These are phyloP conservation scores for Margaritispora aquatica DNA, from an alignment of 495 filamentous ascomycete genomes.

Conservation along the genomic window DNA sequence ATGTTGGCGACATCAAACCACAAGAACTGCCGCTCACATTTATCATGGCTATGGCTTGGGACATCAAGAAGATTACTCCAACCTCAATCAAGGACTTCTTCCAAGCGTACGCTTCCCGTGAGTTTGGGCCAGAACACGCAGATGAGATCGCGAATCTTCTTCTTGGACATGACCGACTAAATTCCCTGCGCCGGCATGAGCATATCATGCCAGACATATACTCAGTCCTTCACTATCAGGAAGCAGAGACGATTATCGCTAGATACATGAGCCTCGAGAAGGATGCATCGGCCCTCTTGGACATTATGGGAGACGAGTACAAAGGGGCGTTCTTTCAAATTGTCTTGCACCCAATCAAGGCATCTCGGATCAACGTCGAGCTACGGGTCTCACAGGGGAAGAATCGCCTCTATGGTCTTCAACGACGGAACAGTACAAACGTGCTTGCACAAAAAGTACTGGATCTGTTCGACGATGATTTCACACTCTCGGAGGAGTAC, in stretches of 20 bases:
- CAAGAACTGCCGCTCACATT: conserved; percentile 59
- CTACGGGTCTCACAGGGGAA: conserved; percentile 53
- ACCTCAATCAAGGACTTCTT: conserved; percentile 52
- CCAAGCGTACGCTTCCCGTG: conserved; percentile 47
- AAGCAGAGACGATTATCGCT: conserved; percentile 56
- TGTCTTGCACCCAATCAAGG: conserved; percentile 58
- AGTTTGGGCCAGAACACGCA: conserved; percentile 48
- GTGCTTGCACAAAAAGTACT: conserved; percentile 34
- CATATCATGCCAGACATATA: conserved; percentile 56
- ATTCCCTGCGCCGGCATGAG: conserved; percentile 61
- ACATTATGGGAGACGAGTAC: conserved; percentile 36
- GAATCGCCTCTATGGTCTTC: conserved; percentile 63
- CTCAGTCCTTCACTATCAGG: conserved; percentile 62
- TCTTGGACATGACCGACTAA: conserved; percentile 53
- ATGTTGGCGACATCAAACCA: conserved; percentile 69
- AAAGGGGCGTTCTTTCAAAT: conserved; percentile 63
- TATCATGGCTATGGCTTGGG: conserved; percentile 61
- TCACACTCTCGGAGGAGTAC: conserved; percentile 51
- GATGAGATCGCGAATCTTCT: conserved; percentile 47
- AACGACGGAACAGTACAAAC: conserved; percentile 36
- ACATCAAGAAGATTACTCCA: conserved; percentile 43
- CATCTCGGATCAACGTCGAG: conserved; percentile 51
- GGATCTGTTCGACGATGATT: conserved; percentile 52
- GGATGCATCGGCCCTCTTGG: conserved; percentile 49
- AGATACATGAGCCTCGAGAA: conserved; percentile 51